phyloP scores from a whole-genome alignment of 805 yeast genomes.

The Hanseniaspora singularis region DNA sequence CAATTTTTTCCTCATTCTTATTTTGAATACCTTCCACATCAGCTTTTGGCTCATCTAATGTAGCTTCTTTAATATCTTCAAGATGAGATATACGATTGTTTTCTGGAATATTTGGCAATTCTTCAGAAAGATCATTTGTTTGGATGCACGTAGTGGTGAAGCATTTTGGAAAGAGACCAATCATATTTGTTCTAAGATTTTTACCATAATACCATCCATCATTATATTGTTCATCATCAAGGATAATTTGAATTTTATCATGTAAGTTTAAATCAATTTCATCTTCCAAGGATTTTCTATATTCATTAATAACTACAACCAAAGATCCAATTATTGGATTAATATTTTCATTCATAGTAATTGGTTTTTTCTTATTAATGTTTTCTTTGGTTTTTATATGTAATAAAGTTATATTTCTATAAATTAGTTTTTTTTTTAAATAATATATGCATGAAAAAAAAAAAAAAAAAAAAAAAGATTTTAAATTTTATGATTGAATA shows the following conservation, averaged over 20 bases:
- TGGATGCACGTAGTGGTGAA: no score
- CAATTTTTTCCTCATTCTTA: no score
- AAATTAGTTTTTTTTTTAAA: no score
- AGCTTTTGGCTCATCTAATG: no score
- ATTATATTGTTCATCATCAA: constrained; percentile 85
- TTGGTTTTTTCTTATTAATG: no score
- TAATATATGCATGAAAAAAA: not conserved
- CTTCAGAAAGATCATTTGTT: no score
- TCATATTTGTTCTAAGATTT: constrained; percentile 56
- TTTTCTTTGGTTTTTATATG: not conserved
- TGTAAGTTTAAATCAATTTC: constrained; percentile 73
- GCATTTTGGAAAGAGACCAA: constrained; percentile 83
- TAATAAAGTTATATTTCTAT: no score
- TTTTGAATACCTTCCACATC: no score
- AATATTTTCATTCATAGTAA: not conserved
- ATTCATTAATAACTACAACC: constrained; percentile 67
- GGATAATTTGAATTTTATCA: constrained; percentile 74
- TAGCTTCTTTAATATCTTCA: no score
- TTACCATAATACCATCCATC: constrained; percentile 98
- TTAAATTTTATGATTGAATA: not conserved
- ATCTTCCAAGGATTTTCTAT: constrained; percentile 76
- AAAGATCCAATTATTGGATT: constrained; percentile 22
- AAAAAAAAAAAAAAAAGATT: not conserved
- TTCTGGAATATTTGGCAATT: no score
- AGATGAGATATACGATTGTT: no score